phyloP scores from a whole-genome alignment of 139 green algal genomes.

The Haematococcus sp. region DNA sequence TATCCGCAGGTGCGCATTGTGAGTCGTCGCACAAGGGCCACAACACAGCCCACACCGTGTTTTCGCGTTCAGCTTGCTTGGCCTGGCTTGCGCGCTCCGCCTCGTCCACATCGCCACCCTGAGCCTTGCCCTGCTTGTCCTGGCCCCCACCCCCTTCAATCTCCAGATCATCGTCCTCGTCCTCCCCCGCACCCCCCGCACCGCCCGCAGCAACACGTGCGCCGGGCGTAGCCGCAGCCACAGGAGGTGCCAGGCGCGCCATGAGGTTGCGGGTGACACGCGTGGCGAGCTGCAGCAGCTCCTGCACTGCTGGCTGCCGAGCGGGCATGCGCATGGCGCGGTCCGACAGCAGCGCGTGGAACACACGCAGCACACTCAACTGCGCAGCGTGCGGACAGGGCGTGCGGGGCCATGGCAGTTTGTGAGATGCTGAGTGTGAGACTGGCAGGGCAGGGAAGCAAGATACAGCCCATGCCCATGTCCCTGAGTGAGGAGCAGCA shows the following conservation, averaged over 20 bases:
- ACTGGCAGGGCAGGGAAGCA: too few relatives aligned
- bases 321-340: conserved; percentile 26
- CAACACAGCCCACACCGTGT: not conserved
- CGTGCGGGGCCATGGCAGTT: too few relatives aligned
- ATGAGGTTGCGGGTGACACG: conserved; percentile 53
- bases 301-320: conserved; percentile 6
- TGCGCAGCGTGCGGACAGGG: too few relatives aligned
- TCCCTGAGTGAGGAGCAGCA: too few relatives aligned
- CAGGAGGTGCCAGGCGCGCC: conserved; percentile 34
- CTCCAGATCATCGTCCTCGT: not conserved
- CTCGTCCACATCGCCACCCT: not conserved
- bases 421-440: too few relatives aligned
- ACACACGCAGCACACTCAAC: conserved; percentile 73
- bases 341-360: conserved; percentile 67
- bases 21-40: too few relatives aligned
- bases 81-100: not conserved
- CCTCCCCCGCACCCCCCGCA: not conserved
- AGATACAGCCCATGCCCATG: too few relatives aligned
- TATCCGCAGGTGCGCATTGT: too few relatives aligned
- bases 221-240: not conserved
- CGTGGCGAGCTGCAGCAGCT: conserved; percentile 52
- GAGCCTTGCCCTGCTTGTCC: not conserved
- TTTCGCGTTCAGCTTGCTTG: not conserved
- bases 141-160: conserved; percentile 1
- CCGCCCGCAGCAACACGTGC: conserved; percentile 9